Evolutionary conservation across 78 protist genomes (phyloP).

Genomic region (Bigelowiella natans): DNA sequence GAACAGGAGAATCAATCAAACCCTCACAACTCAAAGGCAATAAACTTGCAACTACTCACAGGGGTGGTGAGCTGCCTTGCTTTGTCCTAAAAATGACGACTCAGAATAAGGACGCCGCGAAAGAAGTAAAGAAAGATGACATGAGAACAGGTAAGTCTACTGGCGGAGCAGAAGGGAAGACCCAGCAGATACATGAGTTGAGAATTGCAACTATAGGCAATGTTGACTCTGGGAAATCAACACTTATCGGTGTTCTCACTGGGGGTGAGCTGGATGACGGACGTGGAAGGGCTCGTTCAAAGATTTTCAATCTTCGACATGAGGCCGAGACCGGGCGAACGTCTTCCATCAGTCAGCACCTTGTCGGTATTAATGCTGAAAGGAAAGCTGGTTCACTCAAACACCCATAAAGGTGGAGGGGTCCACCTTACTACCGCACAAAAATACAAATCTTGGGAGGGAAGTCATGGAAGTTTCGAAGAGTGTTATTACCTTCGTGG

Average conservation of each 20-base stretch:
- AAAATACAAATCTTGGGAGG: background rate
- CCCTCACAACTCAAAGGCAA: too few relatives aligned
- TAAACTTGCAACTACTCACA: too few relatives aligned
- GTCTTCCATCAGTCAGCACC: conserved; percentile 1
- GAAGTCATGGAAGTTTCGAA: background rate
- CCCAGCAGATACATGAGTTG: conserved; percentile 10
- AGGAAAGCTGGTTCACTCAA: background rate
- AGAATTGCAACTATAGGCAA: conserved; percentile 25
- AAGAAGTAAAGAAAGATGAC: too few relatives aligned
- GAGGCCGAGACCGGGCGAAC: conserved; percentile 5
- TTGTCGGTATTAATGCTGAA: background rate
- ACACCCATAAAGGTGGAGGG: too few relatives aligned
- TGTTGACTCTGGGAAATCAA: conserved; percentile 21
- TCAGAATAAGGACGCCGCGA: too few relatives aligned
- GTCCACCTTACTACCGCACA: background rate
- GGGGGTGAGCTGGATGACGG: conserved; percentile 19
- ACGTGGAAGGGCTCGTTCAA: conserved; percentile 13
- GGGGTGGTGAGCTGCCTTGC: too few relatives aligned
- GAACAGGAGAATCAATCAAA: too few relatives aligned
- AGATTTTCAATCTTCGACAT: background rate
- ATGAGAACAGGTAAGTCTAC: too few relatives aligned
- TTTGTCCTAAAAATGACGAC: too few relatives aligned
- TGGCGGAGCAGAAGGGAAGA: too few relatives aligned
- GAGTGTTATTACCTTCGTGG: conserved; percentile 10
- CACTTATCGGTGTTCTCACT: conserved; percentile 24